Evolutionary conservation across 129 eudicot species (phyloP).

Genomic region (Chrysanthemum lavandulifolium): DNA sequence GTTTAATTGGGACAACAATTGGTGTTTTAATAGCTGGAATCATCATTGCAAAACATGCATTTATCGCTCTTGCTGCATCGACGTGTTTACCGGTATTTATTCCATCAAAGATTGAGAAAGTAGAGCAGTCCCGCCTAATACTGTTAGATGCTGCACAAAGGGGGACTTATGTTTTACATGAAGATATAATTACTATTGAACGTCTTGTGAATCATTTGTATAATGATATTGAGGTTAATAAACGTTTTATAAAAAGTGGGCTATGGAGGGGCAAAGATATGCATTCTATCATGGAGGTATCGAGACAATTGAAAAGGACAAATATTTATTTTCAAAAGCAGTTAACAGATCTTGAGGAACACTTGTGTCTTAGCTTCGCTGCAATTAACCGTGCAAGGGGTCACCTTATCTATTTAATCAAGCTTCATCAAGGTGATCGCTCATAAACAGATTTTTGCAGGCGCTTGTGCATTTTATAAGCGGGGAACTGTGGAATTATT

Average conservation of each 20-base stretch:
- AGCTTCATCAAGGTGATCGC: conserved; percentile 40
- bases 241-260: conserved; percentile 57
- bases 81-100: conserved; percentile 39
- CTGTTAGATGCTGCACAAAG: conserved; percentile 68
- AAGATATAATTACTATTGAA: conserved; percentile 78
- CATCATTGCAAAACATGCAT: conserved; percentile 55
- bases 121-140: conserved; percentile 43
- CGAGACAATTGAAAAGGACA: conserved; percentile 56
- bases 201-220: conserved; percentile 67
- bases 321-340: conserved; percentile 46
- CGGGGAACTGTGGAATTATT: background rate
- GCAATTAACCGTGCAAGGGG: conserved; percentile 74
- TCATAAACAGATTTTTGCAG: conserved; percentile 15
- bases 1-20: conserved; percentile 45
- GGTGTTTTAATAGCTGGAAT: conserved; percentile 57
- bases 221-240: conserved; percentile 61
- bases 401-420: conserved; percentile 57
- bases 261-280: conserved; percentile 74
- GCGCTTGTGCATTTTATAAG: background rate
- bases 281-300: conserved; percentile 73
- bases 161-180: conserved; percentile 63
- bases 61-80: conserved; percentile 56
- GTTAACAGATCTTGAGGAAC: conserved; percentile 74
- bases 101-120: conserved; percentile 57
- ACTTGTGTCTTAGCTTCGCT: conserved; percentile 78